Percentiles rank a stretch among this genome's conserved stretches.
phyloP scores from a whole-genome alignment of 495 filamentous ascomycete genomes.

The Parathielavia appendiculata region DNA sequence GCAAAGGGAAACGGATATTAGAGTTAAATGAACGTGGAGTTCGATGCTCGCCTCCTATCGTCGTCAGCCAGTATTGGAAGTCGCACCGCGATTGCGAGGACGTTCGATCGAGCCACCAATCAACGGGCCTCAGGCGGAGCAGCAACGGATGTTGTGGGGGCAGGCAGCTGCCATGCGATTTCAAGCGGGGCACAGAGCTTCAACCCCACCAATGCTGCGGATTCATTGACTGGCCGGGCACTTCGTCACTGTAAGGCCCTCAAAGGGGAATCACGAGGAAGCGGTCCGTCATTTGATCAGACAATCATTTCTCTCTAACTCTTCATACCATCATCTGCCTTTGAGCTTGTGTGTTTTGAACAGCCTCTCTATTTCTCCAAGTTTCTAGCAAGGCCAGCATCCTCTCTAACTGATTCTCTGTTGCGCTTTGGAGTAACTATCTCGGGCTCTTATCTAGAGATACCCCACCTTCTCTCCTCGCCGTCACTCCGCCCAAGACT shows the following conservation, averaged over 20 bases:
- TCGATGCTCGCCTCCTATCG: constrained; percentile 19
- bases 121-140: background rate
- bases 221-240: background rate
- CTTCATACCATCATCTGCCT: background rate
- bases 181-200: constrained; percentile 6
- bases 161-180: background rate
- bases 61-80: constrained; percentile 26
- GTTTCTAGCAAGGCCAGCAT: background rate
- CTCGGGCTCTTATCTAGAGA: background rate
- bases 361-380: background rate
- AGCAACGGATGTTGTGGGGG: background rate
- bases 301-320: background rate
- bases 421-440: background rate
- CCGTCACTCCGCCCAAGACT: background rate
- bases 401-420: background rate
- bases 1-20: constrained; percentile 2
- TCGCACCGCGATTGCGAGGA: constrained; percentile 10
- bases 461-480: background rate
- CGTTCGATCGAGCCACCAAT: constrained; percentile 4
- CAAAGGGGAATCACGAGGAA: constrained; percentile 6
- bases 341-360: background rate
- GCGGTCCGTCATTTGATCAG: constrained; percentile 10
- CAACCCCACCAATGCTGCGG: background rate
- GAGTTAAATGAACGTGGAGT: constrained; percentile 9
- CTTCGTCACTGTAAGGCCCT: constrained; percentile 9